Conservation (phyloP, 176 grass and related monocot genomes). For the Triticum aestivum region DNA sequence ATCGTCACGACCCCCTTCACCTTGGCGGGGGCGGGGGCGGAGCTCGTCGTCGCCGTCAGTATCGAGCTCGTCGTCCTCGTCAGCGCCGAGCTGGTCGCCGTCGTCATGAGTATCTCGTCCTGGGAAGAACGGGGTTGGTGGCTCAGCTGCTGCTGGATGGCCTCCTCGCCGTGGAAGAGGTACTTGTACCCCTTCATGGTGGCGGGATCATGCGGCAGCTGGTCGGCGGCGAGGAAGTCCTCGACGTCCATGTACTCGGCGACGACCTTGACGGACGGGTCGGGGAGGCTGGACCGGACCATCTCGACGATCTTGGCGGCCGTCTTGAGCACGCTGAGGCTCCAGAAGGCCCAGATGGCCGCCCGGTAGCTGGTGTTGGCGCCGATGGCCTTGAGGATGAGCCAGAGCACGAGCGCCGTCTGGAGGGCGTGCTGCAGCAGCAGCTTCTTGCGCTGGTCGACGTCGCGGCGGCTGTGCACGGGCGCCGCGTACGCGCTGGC, state of each 20-base stretch:
- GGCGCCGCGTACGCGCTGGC: constrained; percentile 35
- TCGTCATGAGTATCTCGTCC: background rate
- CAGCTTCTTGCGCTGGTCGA: constrained; percentile 47
- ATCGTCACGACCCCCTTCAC: constrained; percentile 34
- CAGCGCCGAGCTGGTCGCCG: background rate
- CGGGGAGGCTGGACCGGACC: background rate
- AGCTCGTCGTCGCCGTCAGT: background rate
- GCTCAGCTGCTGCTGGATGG: background rate
- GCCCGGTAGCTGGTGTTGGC: background rate
- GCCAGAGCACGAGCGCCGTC: constrained; percentile 36
- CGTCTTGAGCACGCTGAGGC: background rate
- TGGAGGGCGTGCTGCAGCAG: constrained; percentile 52
- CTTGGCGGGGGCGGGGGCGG: background rate
- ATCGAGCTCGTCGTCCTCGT: background rate
- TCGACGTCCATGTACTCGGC: constrained; percentile 57
- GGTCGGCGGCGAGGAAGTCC: background rate
- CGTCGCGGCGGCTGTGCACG: constrained; percentile 42
- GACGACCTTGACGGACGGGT: background rate
- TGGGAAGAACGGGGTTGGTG: background rate
- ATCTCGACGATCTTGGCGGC: background rate
- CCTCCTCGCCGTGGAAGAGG: constrained; percentile 54
- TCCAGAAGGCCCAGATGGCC: background rate
- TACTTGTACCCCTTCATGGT: constrained; percentile 51
- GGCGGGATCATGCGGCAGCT: background rate
- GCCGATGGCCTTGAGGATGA: constrained; percentile 17